These are phyloP conservation scores for Elaeagnus macrophylla DNA, from an alignment of 306 rosid species.

Conservation along the genomic window DNA sequence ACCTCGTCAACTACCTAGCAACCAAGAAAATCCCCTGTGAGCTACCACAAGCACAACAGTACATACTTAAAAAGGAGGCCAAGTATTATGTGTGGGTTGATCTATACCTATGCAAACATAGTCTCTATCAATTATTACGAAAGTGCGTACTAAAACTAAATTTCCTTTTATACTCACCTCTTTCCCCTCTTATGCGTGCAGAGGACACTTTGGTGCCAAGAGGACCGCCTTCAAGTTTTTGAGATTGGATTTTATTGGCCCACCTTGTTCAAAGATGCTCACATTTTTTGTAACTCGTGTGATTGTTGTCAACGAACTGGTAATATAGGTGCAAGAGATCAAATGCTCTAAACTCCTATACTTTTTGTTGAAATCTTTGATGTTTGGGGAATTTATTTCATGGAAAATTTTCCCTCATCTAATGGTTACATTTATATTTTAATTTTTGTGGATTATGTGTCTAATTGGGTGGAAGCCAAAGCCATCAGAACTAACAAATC, in stretches of 20 bases:
- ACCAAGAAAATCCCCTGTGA: too few species aligned
- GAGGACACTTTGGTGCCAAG: neutral
- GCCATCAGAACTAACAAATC: neutral
- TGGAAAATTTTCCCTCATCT: neutral
- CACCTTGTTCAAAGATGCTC: neutral
- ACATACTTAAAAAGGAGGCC: too few species aligned
- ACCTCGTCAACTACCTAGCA: too few species aligned
- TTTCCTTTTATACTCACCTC: too few species aligned
- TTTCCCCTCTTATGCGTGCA: neutral
- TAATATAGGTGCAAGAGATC: neutral
- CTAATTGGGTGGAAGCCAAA: neutral
- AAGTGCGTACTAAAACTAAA: neutral
- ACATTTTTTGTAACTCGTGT: neutral
- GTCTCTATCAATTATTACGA: neutral
- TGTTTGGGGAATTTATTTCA: neutral
- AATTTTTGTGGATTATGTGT: too few species aligned
- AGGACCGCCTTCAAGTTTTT: neutral
- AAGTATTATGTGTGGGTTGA: neutral
- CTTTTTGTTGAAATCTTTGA: neutral
- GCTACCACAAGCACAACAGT: too few species aligned
- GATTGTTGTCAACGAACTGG: neutral
- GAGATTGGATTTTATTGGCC: neutral
- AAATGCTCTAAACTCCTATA: neutral
- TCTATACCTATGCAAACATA: neutral
- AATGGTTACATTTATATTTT: neutral